phyloP scores from a whole-genome alignment of 768 basidiomycete genomes.

The Lepiota subincarnata region DNA sequence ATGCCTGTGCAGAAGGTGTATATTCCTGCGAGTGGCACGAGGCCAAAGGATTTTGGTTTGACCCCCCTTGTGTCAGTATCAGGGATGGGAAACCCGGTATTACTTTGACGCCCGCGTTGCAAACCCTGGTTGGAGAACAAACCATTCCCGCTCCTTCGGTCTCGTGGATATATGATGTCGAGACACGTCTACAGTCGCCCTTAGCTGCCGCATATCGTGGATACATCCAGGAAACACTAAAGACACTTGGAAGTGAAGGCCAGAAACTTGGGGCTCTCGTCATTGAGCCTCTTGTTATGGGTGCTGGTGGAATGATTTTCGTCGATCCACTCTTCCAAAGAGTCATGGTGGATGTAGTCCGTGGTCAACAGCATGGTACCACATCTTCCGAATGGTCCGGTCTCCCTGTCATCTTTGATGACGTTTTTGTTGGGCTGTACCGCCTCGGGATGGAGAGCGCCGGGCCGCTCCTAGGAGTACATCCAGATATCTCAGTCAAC shows the following conservation, averaged over 20 bases:
- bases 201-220: slow-evolving; percentile 62
- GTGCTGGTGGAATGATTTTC: slow-evolving; percentile 96
- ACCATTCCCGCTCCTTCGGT: slow-evolving; percentile 41
- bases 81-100: slow-evolving; percentile 54
- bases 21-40: slow-evolving; percentile 97
- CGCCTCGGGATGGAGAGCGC: slow-evolving; percentile 74
- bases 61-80: slow-evolving; percentile 76
- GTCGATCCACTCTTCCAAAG: slow-evolving; percentile 97
- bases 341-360: slow-evolving; percentile 76
- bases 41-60: slow-evolving; percentile 91
- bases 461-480: slow-evolving; percentile 59
- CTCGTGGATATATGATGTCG: slow-evolving; percentile 66
- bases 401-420: slow-evolving; percentile 91
- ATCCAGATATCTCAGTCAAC: slow-evolving; percentile 87
- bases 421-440: slow-evolving; percentile 92
- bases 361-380: slow-evolving; percentile 35
- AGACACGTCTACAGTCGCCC: slow-evolving; percentile 49
- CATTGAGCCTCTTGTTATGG: slow-evolving; percentile 89
- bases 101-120: slow-evolving; percentile 47
- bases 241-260: slow-evolving; percentile 35
- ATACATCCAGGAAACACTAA: slow-evolving; percentile 53
- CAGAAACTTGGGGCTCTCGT: slow-evolving; percentile 69
- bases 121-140: slow-evolving; percentile 24
- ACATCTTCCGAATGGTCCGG: slow-evolving; percentile 48
- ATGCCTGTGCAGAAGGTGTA: slow-evolving; percentile 87